Conservation (phyloP, 306 rosid genomes). For the Castanopsis chinensis region DNA sequence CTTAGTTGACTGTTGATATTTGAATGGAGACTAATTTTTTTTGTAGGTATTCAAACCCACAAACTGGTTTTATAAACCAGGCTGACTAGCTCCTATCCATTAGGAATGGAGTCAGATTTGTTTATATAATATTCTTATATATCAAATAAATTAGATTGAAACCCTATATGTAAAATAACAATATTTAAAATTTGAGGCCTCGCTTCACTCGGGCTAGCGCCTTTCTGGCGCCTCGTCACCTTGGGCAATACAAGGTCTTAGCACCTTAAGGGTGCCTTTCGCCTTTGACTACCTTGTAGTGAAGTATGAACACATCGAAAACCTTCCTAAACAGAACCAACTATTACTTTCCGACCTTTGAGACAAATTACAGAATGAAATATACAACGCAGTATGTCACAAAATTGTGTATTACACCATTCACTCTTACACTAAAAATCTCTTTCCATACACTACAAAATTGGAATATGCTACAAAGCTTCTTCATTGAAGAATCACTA, state of each 20-base stretch:
- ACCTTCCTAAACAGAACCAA: neutral
- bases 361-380: neutral
- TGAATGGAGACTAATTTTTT: too few species aligned
- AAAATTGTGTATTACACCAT: neutral
- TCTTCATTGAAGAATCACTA: neutral
- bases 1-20: too few species aligned
- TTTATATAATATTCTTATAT: too few species aligned
- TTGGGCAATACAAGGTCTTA: too few species aligned
- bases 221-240: too few species aligned
- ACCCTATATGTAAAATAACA: slow-evolving; percentile 7
- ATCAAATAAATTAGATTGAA: too few species aligned
- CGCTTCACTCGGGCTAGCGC: slow-evolving; percentile 13
- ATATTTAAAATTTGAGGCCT: slow-evolving; percentile 43
- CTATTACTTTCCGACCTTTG: neutral
- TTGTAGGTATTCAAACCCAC: too few species aligned
- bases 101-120: too few species aligned
- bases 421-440: neutral
- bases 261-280: too few species aligned
- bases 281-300: too few species aligned
- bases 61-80: too few species aligned
- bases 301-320: neutral
- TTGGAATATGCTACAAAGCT: neutral
- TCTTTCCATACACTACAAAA: neutral
- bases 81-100: too few species aligned
- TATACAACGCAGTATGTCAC: neutral